Conservation (phyloP, 176 grass and related monocot genomes). For the Phragmites australis region DNA sequence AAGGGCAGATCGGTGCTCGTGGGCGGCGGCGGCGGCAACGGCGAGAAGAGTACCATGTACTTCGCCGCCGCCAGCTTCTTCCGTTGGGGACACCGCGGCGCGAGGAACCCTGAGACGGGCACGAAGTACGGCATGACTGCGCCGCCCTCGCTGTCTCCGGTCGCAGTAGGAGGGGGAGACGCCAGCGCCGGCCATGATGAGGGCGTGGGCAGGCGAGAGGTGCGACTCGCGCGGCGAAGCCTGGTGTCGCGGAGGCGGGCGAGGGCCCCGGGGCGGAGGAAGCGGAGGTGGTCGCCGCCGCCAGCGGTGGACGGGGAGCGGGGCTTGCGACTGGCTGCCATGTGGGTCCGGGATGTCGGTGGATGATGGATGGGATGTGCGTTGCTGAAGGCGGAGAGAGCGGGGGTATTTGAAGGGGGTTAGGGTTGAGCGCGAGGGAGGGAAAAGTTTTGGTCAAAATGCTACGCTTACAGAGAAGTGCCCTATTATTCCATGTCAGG, state of each 20-base stretch:
- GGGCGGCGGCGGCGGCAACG: conserved; percentile 34
- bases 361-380: background rate
- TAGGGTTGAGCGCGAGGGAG: conserved; percentile 39
- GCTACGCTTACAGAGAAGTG: background rate
- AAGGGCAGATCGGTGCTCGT: conserved; percentile 24
- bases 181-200: conserved; percentile 13
- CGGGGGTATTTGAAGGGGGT: conserved; percentile 35
- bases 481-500: accelerated
- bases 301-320: background rate
- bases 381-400: background rate
- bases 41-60: conserved; percentile 48
- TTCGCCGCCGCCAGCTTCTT: conserved; percentile 68
- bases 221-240: conserved; percentile 17
- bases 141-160: background rate
- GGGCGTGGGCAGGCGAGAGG: conserved; percentile 24
- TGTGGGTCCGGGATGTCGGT: background rate
- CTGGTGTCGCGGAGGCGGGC: conserved; percentile 66
- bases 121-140: conserved; percentile 41
- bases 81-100: conserved; percentile 48
- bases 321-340: conserved; percentile 49
- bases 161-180: background rate
- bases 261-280: conserved; percentile 74
- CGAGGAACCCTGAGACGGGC: conserved; percentile 24
- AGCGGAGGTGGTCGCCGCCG: conserved; percentile 57
- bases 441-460: conserved; percentile 11